Percentiles rank a stretch among this genome's conserved stretches.
Evolutionary conservation across 495 filamentous ascomycete genomes (phyloP).

Genomic region (Halenospora varia): DNA sequence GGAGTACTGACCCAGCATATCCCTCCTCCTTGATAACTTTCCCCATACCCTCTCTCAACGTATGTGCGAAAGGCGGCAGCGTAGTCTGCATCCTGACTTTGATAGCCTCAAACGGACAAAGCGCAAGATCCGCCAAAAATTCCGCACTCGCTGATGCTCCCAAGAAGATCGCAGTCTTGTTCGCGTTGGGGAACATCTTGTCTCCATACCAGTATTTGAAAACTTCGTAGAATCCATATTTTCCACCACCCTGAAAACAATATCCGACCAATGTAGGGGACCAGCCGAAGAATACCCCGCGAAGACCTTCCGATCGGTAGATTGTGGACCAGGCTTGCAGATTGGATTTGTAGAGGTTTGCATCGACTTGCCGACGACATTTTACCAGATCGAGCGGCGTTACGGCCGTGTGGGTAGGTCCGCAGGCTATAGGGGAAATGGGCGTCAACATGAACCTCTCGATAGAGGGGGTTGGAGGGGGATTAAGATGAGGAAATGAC

Average conservation of each 20-base stretch:
- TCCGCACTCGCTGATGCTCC: conserved; percentile 63
- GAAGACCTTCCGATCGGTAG: conserved; percentile 58
- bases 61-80: conserved; percentile 59
- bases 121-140: conserved; percentile 63
- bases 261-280: conserved; percentile 66
- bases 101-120: conserved; percentile 67
- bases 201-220: conserved; percentile 73
- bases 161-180: conserved; percentile 61
- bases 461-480: conserved; percentile 4
- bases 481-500: conserved; percentile 14
- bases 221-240: conserved; percentile 73
- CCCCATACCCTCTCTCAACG: conserved; percentile 57
- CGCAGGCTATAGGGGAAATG: conserved; percentile 58
- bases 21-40: conserved; percentile 60
- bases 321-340: conserved; percentile 62
- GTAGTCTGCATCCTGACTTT: conserved; percentile 74
- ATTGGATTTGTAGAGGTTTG: conserved; percentile 67
- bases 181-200: conserved; percentile 53
- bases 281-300: conserved; percentile 72
- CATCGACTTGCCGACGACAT: conserved; percentile 68
- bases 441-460: not conserved
- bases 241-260: conserved; percentile 70
- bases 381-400: conserved; percentile 59
- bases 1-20: conserved; percentile 34
- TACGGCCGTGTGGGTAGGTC: conserved; percentile 52